Base-by-base conservation (phyloP, 164 flowering plant genomes). In the Chloranthus sessilifolius region DNA sequence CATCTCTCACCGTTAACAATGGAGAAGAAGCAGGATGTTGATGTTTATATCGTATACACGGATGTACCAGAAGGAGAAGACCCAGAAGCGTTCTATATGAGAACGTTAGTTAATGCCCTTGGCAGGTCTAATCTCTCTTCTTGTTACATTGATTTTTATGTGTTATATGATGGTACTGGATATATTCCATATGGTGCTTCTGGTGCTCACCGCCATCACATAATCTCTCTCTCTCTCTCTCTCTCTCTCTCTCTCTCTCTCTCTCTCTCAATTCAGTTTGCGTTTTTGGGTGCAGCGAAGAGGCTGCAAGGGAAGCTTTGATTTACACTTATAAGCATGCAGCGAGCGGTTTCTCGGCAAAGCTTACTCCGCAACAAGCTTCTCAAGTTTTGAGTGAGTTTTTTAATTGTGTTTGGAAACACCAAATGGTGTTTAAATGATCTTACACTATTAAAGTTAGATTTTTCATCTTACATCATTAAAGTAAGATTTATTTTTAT, bases 311-410 rank as follows among this genome's bases (percentile, higher is more conserved):
- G 66, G 82, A 74, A 36, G 82, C 94, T 36, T 56, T 92, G 63
- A 1, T 92, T 14, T 92, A 92, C 55, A 74, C 75, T 47, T 92
- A 92, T 70, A 88, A 83, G 79, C 66, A 40, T n/a, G 96, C 88
- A 15, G 95, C 94, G 0, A 77, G 73, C 56, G 98, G 98, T 7
- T 92, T 88, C 70, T 85, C 98, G 0, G 95, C 94, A 2, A 92
- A 80, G 68, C 88, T 92, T 14, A 88, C 98, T 23, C 79, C 90
- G 3, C 70, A 80, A 33, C 95, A 88, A 64, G 96, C 80, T 43
- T 43, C 71, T 0, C 56, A 80, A 35, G 69, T 91, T 46, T 69
- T 81, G 51, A 77, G 98, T 91, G 68, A 15, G 52, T 23, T 30
- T 11, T 10, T 5, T 55, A 1, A 12, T 36, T 15, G 1, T 48